phyloP scores from a whole-genome alignment of 495 filamentous ascomycete species.

The Parathielavia hyrcaniae region DNA sequence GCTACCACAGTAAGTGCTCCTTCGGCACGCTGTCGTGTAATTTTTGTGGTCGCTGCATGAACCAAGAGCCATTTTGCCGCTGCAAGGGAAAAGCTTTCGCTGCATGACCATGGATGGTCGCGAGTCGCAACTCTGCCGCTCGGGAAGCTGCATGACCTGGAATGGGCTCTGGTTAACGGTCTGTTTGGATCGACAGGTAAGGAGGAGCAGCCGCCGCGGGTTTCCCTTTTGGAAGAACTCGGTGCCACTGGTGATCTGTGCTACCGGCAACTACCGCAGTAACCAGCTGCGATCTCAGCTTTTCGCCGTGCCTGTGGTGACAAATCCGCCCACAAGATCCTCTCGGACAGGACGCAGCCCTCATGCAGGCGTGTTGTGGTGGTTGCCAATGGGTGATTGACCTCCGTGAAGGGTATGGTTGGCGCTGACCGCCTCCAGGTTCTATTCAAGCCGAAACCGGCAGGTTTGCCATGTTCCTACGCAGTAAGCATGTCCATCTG shows the following conservation, averaged over 20 bases:
- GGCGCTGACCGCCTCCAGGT: conserved; percentile 26
- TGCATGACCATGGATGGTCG: conserved; percentile 10
- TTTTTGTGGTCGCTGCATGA: conserved; percentile 26
- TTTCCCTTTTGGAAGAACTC: too few species aligned
- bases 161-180: neutral
- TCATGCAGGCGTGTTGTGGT: conserved; percentile 22
- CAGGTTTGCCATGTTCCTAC: too few species aligned
- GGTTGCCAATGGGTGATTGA: conserved; percentile 6
- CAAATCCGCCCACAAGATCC: neutral
- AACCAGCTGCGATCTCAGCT: too few species aligned
- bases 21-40: neutral
- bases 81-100: conserved; percentile 20
- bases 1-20: too few species aligned
- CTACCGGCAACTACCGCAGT: too few species aligned
- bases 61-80: conserved; percentile 27
- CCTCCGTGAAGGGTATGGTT: neutral
- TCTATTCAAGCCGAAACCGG: too few species aligned
- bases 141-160: conserved; percentile 16
- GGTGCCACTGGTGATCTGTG: too few species aligned
- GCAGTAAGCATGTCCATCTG: too few species aligned
- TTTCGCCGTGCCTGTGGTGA: too few species aligned
- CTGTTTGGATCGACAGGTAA: too few species aligned
- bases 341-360: conserved; percentile 6
- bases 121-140: conserved; percentile 7
- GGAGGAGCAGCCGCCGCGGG: too few species aligned